Percentiles rank a stretch among this genome's conserved stretches.
Conservation (phyloP, 2,329 filamentous ascomycete genomes). For the Cercospora berteroae region DNA sequence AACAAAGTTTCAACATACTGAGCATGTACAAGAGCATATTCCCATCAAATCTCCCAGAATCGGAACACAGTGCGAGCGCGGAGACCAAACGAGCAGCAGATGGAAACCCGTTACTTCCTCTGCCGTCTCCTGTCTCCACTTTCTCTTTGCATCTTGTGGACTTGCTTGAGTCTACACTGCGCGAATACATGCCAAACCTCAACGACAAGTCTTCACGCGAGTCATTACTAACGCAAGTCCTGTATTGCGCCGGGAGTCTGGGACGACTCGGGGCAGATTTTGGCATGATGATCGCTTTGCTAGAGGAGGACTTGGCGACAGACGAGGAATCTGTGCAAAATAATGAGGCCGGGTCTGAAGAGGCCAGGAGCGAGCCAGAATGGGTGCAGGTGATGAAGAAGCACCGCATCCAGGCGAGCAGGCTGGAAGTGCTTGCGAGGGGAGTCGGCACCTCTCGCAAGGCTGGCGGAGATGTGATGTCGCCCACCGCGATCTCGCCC, state of each 20-base stretch:
- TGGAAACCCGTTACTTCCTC: constrained; percentile 47
- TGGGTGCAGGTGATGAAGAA: constrained; percentile 90
- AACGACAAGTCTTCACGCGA: constrained; percentile 77
- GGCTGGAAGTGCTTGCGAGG: constrained; percentile 37
- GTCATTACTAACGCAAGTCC: constrained; percentile 83
- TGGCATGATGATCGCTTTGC: constrained; percentile 73
- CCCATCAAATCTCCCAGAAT: constrained; percentile 54
- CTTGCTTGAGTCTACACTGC: constrained; percentile 74
- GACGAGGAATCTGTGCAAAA: constrained; percentile 58
- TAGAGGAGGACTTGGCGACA: constrained; percentile 54
- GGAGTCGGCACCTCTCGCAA: constrained; percentile 35
- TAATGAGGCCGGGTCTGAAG: constrained; percentile 36
- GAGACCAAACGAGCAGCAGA: background rate
- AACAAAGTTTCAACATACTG: constrained; percentile 94
- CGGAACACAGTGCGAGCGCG: background rate
- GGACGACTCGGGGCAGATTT: constrained; percentile 91
- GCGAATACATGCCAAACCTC: constrained; percentile 75
- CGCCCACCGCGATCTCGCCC: constrained; percentile 21
- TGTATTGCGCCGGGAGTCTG: constrained; percentile 90
- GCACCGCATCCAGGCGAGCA: constrained; percentile 76
- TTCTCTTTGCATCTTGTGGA: constrained; percentile 82
- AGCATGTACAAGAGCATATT: constrained; percentile 94
- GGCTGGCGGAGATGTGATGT: constrained; percentile 58
- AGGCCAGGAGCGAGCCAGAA: constrained; percentile 56
- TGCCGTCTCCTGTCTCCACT: constrained; percentile 75